Evolutionary conservation across 169 alveolate species (phyloP).

Genomic region (Plasmodium adleri): DNA sequence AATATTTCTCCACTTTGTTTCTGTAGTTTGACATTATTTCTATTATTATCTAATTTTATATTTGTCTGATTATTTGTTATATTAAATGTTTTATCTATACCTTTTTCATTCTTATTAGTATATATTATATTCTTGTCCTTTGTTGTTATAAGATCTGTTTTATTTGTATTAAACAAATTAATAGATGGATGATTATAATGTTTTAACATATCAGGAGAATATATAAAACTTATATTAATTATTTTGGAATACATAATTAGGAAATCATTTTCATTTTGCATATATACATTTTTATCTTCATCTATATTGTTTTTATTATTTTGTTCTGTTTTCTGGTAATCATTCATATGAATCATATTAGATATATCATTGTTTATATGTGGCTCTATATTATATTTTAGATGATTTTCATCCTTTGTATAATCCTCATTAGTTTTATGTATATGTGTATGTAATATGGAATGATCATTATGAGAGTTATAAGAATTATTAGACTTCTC

Average conservation of each 20-base stretch:
- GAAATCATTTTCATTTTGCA: neutral
- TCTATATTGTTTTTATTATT: neutral
- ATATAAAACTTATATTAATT: slow-evolving; percentile 23
- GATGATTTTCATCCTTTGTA: neutral
- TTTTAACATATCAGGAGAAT: slow-evolving; percentile 21
- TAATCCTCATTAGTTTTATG: neutral
- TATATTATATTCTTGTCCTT: neutral
- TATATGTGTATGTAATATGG: neutral
- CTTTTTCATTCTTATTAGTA: neutral
- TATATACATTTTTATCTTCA: neutral
- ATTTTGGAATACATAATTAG: slow-evolving; percentile 30
- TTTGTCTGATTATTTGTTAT: no score
- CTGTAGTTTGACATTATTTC: no score
- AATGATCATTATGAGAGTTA: neutral
- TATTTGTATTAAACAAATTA: slow-evolving; percentile 34
- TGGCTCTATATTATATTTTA: no score
- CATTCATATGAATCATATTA: neutral
- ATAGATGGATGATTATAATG: slow-evolving; percentile 38
- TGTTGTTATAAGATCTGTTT: slow-evolving; percentile 1
- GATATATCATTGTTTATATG: no score
- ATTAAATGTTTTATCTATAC: no score
- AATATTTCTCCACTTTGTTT: no score
- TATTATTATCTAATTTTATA: no score
- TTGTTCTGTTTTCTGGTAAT: neutral
- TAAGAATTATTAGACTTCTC: neutral